Evolutionary conservation across 495 filamentous ascomycete genomes (phyloP), one percentile per base, ranked within the genome.

Genomic region (Penicillium ucsense): DNA sequence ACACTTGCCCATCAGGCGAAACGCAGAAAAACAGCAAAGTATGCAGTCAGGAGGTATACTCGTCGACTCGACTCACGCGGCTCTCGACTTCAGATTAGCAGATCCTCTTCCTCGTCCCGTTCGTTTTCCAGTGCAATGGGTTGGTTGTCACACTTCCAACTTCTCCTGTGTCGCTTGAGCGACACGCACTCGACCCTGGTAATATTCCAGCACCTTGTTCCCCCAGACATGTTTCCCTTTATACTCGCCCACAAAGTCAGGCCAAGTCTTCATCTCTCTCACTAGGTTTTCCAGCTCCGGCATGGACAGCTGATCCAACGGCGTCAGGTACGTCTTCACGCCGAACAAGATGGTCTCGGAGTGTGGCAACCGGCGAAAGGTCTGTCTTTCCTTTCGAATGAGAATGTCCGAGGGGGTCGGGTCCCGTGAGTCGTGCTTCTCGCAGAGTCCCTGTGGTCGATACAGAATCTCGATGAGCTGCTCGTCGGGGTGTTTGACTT

Each of bases 361-460:
- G 2, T 69, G 66, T 28, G 71, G 71, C 35, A 81, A 55, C 2
- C 73, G 57, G 34, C 67, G 70, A 50, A 81, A 81, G 0, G 74
- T 79, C 53, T 81, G 78, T 20, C 76, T 61, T 52, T 81, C 78
- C 30, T 70, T 64, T 10, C 77, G 69, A 37, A 81, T 65, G 41
- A 73, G 56, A 39, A 79, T 65, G 28, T 76, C 61, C 7, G 62
- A 47, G 0, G 68, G 61, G 1, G 56, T 58, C n/a, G 68, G 64
- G 10, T 64, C 48, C 9, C 20, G 20, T 20, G 6, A 33, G 2
- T 63, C 47, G 10, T 65, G 61, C 40, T 66, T 59, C 39, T 66
- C 62, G 5, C 61, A 70, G 32, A 67, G 60, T 3, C 55, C 52
- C 1, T 53, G 57, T 1, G 59, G 65, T 0, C 66, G 71, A 42